A percentile compares a stretch with the other conserved stretches of the same genome.
These are phyloP conservation scores for Jamesozyma spencerorum DNA, from an alignment of 805 yeast genomes.

Conservation along the genomic window DNA sequence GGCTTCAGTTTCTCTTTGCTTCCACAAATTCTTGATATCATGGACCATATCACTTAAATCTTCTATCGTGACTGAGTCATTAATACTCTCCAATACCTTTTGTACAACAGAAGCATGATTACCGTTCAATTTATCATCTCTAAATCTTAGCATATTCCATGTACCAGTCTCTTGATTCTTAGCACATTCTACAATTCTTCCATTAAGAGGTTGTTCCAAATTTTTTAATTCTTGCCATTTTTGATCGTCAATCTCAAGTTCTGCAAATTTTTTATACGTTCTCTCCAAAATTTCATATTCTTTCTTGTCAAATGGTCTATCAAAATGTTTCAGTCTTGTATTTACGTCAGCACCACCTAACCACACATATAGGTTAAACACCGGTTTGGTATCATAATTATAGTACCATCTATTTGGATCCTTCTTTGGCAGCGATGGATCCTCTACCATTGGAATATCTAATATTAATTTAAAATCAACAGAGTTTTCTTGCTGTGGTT, in stretches of 20 bases:
- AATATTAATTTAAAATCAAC: slow-evolving; percentile 71
- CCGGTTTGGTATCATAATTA: slow-evolving; percentile 77
- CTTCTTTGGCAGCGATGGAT: slow-evolving; percentile 34
- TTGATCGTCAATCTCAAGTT: slow-evolving; percentile 50
- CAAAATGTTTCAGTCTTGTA: slow-evolving; percentile 22
- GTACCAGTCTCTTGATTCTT: slow-evolving; percentile 49
- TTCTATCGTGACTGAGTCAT: slow-evolving; percentile 74
- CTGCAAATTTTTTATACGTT: slow-evolving; percentile 57
- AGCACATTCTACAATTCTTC: slow-evolving; percentile 79
- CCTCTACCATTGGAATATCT: slow-evolving; percentile 30
- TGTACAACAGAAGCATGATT: slow-evolving; percentile 75
- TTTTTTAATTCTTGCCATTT: slow-evolving; percentile 75
- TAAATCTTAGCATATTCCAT: slow-evolving; percentile 81
- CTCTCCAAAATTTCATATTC: slow-evolving; percentile 30
- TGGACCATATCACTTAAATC: slow-evolving; percentile 56
- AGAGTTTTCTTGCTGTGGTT: slow-evolving; percentile 91
- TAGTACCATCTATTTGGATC: slow-evolving; percentile 63
- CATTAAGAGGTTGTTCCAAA: slow-evolving; percentile 74
- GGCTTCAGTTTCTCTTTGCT: slow-evolving; percentile 36
- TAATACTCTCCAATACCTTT: slow-evolving; percentile 74
- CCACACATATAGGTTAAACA: slow-evolving; percentile 65
- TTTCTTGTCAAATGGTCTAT: slow-evolving; percentile 26
- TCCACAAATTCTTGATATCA: slow-evolving; percentile 54
- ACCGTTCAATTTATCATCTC: slow-evolving; percentile 88
- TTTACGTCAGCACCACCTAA: slow-evolving; percentile 44